phyloP scores from a whole-genome alignment of 2,329 filamentous ascomycete species.

The Colletotrichum sojae region DNA sequence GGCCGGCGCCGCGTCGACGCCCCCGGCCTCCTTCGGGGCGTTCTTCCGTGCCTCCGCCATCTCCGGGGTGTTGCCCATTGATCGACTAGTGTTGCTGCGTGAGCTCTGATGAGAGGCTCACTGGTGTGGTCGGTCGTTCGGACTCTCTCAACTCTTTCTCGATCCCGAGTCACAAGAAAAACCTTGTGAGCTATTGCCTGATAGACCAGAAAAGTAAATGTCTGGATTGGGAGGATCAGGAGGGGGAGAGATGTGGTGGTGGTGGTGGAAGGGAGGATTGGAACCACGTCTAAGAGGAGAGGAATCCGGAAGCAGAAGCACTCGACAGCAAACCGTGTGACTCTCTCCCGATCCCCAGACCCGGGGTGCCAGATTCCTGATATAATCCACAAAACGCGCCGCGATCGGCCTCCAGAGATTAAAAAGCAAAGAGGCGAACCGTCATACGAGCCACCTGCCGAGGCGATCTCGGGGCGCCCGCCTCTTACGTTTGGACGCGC shows the following conservation, averaged over 20 bases:
- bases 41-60: slow-evolving; percentile 28
- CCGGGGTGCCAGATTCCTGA: slow-evolving; percentile 27
- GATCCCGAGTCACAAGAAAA: background rate
- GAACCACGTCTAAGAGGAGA: slow-evolving; percentile 16
- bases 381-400: slow-evolving; percentile 37
- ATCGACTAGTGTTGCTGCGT: background rate
- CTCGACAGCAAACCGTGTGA: background rate
- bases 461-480: slow-evolving; percentile 39
- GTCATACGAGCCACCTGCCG: slow-evolving; percentile 34
- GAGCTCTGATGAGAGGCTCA: background rate
- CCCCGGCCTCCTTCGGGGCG: slow-evolving; percentile 8
- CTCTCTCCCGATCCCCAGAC: background rate
- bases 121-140: slow-evolving; percentile 6
- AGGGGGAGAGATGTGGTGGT: slow-evolving; percentile 6
- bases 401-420: slow-evolving; percentile 34
- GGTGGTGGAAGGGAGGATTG: background rate
- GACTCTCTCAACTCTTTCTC: background rate
- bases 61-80: slow-evolving; percentile 32
- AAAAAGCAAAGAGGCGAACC: slow-evolving; percentile 26
- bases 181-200: background rate
- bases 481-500: background rate
- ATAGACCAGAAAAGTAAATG: background rate
- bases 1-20: slow-evolving; percentile 27
- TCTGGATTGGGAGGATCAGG: background rate
- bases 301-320: slow-evolving; percentile 17